phyloP scores from a whole-genome alignment of 2,329 filamentous ascomycete species.

The Cladosporium austrohemisphaericum region DNA sequence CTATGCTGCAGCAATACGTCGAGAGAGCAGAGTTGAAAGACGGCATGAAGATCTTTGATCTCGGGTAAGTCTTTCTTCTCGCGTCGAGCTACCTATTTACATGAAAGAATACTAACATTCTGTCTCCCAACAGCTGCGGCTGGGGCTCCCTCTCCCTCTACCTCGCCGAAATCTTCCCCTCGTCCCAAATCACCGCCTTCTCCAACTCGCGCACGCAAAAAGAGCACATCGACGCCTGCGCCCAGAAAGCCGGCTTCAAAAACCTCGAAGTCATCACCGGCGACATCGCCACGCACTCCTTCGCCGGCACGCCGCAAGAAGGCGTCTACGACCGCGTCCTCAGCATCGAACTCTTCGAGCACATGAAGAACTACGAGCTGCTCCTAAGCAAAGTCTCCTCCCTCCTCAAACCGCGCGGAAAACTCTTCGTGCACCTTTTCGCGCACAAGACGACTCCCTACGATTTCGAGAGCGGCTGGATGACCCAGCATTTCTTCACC shows the following conservation, averaged over 20 bases:
- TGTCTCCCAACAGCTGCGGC: constrained; percentile 56
- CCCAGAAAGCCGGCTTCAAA: constrained; percentile 51
- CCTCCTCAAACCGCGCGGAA: constrained; percentile 59
- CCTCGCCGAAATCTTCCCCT: constrained; percentile 62
- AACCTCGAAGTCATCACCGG: constrained; percentile 65
- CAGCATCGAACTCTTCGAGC: constrained; percentile 69
- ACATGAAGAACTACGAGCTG: constrained; percentile 72
- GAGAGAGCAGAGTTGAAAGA: constrained; percentile 57
- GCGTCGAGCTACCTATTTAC: too few relatives aligned
- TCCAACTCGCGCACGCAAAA: constrained; percentile 69
- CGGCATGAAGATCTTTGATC: constrained; percentile 60
- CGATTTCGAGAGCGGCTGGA: constrained; percentile 69
- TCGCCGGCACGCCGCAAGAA: constrained; percentile 43
- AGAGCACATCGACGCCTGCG: constrained; percentile 60
- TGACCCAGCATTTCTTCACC: constrained; percentile 70
- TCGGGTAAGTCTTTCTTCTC: constrained; percentile 46
- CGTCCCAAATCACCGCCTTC: constrained; percentile 61
- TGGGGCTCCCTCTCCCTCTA: constrained; percentile 66
- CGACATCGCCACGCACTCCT: constrained; percentile 64
- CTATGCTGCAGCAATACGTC: constrained; percentile 63
- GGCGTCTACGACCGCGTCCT: constrained; percentile 60
- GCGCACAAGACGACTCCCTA: constrained; percentile 62
- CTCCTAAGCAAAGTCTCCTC: constrained; percentile 61
- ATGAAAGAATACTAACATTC: neutral
- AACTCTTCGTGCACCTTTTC: constrained; percentile 68